Base-by-base conservation (phyloP, 2,329 filamentous ascomycete species). In the Paraphaeosphaeria minitans region DNA sequence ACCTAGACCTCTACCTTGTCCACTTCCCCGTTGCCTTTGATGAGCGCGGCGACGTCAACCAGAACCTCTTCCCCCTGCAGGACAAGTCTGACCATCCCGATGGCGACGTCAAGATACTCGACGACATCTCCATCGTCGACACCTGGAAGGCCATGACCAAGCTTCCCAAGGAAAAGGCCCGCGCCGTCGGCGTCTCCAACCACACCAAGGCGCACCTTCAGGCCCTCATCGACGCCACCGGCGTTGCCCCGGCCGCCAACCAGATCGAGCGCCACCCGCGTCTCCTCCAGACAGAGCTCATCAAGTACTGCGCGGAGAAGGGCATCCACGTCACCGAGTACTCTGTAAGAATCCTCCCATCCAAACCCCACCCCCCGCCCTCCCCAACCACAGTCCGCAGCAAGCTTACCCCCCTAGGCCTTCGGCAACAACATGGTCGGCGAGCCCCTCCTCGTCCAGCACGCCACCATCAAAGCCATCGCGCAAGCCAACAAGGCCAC, bases 1-100 rank as follows among this genome's bases (percentile, higher is more conserved):
- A 96, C 84, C 93, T 96, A 78, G 92, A 96, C 77, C 85, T 96
- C 65, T 96, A 89, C 85, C 84, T 94, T 69, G 86, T 95, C 67
- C 88, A 90, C 76, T 91, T 83, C 82, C 85, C 85, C 0, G 79
- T 81, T 10, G 78, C 85, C 0, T 86, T 84, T 70, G 79, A 80
- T 48, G 76, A 79, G 24, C 79, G 82, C n/a, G 75, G 78, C 22
- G 75, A 80, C 39, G 59, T 62, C 19, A 62, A 71, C 61, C 63
- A 65, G 56, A 66, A 65, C 54, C 63, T 71, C 42, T 71, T 71
- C 57, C 68, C 68, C 22, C 52, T 71, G 2, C 57, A 65, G 29
- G 47, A 50, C 16, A 50, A 50, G 47, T 50, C 47, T n/a, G 31
- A 50, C n/a, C 47, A 50, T 10, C 47, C 33, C 16, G 56, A 57